Percentiles rank a stretch among this genome's conserved stretches.
Conservation (phyloP, 2,329 filamentous ascomycete genomes). For the Fusarium sublunatum region DNA sequence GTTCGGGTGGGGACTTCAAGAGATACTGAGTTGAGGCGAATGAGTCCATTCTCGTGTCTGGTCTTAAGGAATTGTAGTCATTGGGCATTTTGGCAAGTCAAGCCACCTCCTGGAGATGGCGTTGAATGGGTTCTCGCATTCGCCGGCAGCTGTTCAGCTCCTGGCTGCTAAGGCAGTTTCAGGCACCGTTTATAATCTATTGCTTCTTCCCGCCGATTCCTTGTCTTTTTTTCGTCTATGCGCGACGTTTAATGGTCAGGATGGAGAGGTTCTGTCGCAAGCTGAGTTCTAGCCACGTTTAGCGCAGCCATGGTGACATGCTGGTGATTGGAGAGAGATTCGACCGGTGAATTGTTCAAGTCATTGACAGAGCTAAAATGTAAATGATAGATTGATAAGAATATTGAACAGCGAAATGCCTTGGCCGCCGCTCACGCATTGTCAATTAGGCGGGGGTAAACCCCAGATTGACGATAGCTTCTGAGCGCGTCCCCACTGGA, state of each 20-base stretch:
- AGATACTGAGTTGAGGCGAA: not conserved
- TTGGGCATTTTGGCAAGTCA: not conserved
- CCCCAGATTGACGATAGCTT: not conserved
- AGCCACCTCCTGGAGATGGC: not conserved
- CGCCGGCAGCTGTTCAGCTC: not conserved
- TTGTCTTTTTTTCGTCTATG: not conserved
- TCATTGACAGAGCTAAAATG: too few species aligned
- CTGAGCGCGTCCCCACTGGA: not conserved
- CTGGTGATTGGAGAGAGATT: not conserved
- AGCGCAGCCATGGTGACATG: slow-evolving; percentile 10
- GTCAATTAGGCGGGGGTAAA: not conserved
- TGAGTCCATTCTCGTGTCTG: not conserved
- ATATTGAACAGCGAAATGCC: too few species aligned
- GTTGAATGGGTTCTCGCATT: not conserved
- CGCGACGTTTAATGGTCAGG: not conserved
- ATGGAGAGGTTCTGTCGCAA: not conserved
- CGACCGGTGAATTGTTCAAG: too few species aligned
- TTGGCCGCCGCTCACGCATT: too few species aligned
- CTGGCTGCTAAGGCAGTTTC: not conserved
- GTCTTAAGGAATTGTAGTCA: not conserved
- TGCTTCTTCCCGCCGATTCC: not conserved
- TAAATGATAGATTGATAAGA: too few species aligned
- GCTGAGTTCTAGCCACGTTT: not conserved
- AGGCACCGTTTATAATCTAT: not conserved
- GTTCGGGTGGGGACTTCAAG: not conserved